A percentile compares a stretch with the other conserved stretches of the same genome.
Evolutionary conservation across 768 basidiomycete species (phyloP).

Genomic region (Tylopilus cervinicoccineus): DNA sequence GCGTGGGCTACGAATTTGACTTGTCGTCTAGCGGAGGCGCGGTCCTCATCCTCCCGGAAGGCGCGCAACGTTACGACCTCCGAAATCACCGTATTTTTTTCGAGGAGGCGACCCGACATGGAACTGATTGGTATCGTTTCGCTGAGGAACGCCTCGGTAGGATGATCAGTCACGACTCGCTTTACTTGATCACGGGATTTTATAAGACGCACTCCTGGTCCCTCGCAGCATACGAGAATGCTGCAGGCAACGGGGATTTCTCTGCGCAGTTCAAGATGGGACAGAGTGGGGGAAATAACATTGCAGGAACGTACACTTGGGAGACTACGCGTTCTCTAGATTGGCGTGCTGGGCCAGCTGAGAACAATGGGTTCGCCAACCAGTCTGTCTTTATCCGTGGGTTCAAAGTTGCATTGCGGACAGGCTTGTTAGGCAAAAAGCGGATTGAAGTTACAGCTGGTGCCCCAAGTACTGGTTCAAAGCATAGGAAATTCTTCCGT

Average conservation of each 20-base stretch:
- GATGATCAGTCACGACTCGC: conserved; percentile 20
- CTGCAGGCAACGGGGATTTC: not conserved
- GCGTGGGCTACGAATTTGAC: conserved; percentile 7
- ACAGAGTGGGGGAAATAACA: not conserved
- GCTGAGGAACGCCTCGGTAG: conserved; percentile 14
- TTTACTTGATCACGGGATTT: conserved; percentile 25
- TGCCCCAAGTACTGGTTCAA: not conserved
- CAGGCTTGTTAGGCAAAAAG: not conserved
- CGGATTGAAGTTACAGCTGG: not conserved
- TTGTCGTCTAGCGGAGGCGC: conserved; percentile 25
- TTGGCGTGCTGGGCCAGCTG: conserved; percentile 10
- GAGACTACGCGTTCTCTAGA: conserved; percentile 5
- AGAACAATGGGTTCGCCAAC: conserved; percentile 3
- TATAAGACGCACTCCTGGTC: conserved; percentile 22
- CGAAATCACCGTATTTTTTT: conserved; percentile 16
- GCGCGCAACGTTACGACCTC: conserved; percentile 21
- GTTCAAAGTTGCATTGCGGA: conserved; percentile 19
- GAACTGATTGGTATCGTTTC: conserved; percentile 26
- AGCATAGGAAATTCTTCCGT: not conserved
- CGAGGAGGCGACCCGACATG: conserved; percentile 18
- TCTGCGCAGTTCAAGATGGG: conserved; percentile 7
- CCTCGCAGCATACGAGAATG: conserved; percentile 19
- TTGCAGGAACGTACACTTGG: conserved; percentile 12
- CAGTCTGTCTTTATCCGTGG: conserved; percentile 28
- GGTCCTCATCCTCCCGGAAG: conserved; percentile 32